Conservation (phyloP, 169 alveolate genomes). For the Cryptosporidium meleagridis region DNA sequence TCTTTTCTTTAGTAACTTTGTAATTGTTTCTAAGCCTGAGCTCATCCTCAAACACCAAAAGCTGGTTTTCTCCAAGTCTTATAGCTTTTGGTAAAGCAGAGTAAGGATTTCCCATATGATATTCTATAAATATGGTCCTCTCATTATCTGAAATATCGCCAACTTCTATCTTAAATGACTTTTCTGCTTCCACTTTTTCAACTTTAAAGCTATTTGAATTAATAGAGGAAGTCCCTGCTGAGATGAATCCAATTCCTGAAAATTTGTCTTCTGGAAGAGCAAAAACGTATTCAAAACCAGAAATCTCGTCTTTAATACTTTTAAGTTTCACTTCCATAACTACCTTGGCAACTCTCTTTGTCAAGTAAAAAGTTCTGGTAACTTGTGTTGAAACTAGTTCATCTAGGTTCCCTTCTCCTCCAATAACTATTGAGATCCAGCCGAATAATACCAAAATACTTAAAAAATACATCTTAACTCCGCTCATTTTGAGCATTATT, state of each 20-base stretch:
- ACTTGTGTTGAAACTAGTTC: constrained; percentile 30
- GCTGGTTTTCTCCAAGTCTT: constrained; percentile 55
- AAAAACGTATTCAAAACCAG: constrained; percentile 12
- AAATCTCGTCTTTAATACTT: constrained; percentile 14
- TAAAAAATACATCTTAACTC: constrained; percentile 6
- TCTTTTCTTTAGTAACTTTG: constrained; percentile 29
- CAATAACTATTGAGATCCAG: background rate
- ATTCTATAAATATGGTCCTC: constrained; percentile 40
- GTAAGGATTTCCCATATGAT: constrained; percentile 31
- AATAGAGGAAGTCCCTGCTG: constrained; percentile 41
- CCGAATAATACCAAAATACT: background rate
- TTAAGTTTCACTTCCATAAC: constrained; percentile 34
- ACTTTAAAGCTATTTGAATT: constrained; percentile 6
- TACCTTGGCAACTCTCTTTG: constrained; percentile 42
- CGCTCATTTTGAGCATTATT: constrained; percentile 14
- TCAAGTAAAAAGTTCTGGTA: constrained; percentile 65
- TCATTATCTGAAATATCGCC: constrained; percentile 8
- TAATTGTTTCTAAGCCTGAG: background rate
- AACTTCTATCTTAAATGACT: background rate
- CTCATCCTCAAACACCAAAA: constrained; percentile 38
- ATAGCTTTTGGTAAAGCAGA: constrained; percentile 40
- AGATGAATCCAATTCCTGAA: constrained; percentile 37
- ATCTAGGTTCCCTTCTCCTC: background rate
- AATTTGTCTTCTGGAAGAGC: background rate
- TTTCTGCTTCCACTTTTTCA: background rate